Conservation (phyloP, 176 grass and related monocot genomes). For the Stipa capillata region DNA sequence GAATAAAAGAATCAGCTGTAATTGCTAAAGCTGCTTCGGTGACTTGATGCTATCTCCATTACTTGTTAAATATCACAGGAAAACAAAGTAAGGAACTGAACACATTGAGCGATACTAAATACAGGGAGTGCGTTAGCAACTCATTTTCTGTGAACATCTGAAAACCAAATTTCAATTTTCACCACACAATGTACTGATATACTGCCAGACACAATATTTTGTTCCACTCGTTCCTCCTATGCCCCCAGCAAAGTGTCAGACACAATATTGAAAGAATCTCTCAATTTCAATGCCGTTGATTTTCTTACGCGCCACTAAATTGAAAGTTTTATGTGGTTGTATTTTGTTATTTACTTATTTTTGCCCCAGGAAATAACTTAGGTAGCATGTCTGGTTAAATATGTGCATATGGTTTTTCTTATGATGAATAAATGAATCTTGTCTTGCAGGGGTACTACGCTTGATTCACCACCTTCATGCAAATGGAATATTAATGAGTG, state of each 20-base stretch:
- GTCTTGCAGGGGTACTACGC: constrained; percentile 49
- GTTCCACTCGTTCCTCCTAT: no score
- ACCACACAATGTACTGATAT: not conserved
- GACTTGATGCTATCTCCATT: not conserved
- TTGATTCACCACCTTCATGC: constrained; percentile 74
- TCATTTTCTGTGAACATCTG: not conserved
- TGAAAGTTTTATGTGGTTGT: not conserved
- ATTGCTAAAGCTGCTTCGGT: not conserved
- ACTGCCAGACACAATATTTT: not conserved
- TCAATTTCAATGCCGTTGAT: not conserved
- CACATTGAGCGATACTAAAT: not conserved
- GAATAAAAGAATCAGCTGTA: not conserved
- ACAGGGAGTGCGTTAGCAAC: not conserved
- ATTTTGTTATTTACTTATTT: not conserved
- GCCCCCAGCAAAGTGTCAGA: no score
- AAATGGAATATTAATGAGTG: constrained; percentile 66
- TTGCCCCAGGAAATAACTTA: not conserved
- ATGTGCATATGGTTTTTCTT: not conserved
- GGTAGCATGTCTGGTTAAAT: not conserved
- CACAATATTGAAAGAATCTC: not conserved
- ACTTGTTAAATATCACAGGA: not conserved
- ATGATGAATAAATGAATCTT: not conserved
- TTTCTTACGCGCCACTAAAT: not conserved
- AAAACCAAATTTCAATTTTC: not conserved
- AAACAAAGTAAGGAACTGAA: not conserved